These are phyloP conservation scores for Xylaria intraflava DNA, from an alignment of 495 filamentous ascomycete species.

Conservation along the genomic window DNA sequence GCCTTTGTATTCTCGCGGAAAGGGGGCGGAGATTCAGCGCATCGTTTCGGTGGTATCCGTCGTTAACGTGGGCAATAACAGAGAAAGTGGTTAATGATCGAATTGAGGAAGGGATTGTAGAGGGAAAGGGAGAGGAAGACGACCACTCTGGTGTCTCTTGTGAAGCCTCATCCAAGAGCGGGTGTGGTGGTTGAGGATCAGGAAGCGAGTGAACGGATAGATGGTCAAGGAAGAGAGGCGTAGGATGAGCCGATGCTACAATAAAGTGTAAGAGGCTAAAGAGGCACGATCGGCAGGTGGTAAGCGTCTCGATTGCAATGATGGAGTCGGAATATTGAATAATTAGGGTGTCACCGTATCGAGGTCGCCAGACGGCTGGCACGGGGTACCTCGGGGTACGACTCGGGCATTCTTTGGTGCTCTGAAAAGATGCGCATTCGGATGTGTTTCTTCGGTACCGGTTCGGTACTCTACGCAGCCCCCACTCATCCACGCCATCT, in stretches of 20 bases:
- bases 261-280: too few species aligned
- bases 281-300: not conserved
- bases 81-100: not conserved
- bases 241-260: not conserved
- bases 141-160: not conserved
- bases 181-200: not conserved
- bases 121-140: not conserved
- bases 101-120: not conserved
- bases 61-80: not conserved
- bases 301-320: too few species aligned
- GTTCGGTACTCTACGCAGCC: too few species aligned
- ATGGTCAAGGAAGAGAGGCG: not conserved
- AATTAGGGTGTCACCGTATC: too few species aligned
- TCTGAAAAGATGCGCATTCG: too few species aligned
- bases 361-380: too few species aligned
- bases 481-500: too few species aligned
- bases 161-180: not conserved
- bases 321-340: too few species aligned
- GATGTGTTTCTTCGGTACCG: too few species aligned
- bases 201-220: not conserved
- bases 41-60: constrained; percentile 8
- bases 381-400: too few species aligned
- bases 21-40: not conserved
- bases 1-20: constrained; percentile 3
- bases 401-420: too few species aligned